A percentile compares a stretch with the other conserved stretches of the same genome.
Evolutionary conservation across 108 stramenopile genomes (phyloP).

Genomic region (Chaetoceros tenuissimus): DNA sequence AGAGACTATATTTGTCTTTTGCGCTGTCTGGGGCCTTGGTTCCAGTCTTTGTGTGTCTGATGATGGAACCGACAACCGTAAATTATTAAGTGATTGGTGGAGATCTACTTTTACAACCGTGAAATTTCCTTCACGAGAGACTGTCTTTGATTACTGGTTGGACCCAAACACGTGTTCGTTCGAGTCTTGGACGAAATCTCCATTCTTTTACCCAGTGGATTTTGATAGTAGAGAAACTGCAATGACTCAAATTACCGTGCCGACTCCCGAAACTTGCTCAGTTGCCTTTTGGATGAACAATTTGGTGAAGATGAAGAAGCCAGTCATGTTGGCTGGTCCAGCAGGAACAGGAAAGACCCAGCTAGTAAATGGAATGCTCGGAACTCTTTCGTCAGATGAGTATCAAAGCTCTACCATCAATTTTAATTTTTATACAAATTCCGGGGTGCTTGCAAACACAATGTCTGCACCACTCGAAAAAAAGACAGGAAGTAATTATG

Average conservation of each 20-base stretch:
- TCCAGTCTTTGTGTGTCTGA: constrained; percentile 79
- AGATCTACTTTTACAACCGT: constrained; percentile 40
- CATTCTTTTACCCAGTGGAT: constrained; percentile 53
- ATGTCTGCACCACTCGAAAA: constrained; percentile 75
- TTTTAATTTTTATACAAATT: constrained; percentile 83
- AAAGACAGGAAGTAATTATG: constrained; percentile 76
- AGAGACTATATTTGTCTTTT: constrained; percentile 67
- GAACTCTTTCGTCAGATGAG: constrained; percentile 55
- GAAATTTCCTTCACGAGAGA: constrained; percentile 59
- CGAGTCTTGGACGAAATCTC: constrained; percentile 58
- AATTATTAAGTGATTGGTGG: constrained; percentile 64
- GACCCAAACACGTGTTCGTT: constrained; percentile 34
- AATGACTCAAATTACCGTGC: constrained; percentile 69
- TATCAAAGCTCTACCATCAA: constrained; percentile 64
- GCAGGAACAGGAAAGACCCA: constrained; percentile 89
- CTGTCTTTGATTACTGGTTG: constrained; percentile 78
- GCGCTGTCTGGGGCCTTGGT: constrained; percentile 86
- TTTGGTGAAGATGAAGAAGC: constrained; percentile 55
- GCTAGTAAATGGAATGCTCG: constrained; percentile 65
- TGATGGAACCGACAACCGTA: constrained; percentile 69
- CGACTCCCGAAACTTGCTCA: constrained; percentile 74
- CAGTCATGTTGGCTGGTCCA: constrained; percentile 82
- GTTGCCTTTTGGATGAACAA: constrained; percentile 63
- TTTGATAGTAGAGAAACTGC: constrained; percentile 63
- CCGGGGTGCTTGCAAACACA: constrained; percentile 62